phyloP scores from a whole-genome alignment of 371 early-diverging fungal genomes.

The Chytridiales sp. region DNA sequence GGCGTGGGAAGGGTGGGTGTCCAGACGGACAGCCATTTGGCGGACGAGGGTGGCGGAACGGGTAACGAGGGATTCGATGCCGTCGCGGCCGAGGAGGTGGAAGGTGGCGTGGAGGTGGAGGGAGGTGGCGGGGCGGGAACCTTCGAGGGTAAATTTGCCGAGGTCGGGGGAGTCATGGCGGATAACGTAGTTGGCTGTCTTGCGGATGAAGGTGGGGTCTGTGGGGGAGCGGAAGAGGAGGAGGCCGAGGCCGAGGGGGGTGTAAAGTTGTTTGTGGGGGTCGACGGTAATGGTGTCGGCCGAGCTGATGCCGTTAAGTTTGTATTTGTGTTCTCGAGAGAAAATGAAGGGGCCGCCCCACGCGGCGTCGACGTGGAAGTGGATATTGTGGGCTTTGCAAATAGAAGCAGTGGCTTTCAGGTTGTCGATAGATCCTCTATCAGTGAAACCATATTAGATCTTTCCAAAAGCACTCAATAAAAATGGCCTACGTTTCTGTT shows the following conservation, averaged over 20 bases:
- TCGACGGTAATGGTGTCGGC: slow-evolving; percentile 54
- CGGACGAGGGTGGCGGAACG: slow-evolving; percentile 43
- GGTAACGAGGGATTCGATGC: slow-evolving; percentile 52
- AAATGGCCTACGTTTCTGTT: slow-evolving; percentile 44
- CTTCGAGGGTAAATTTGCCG: slow-evolving; percentile 53
- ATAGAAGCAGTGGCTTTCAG: slow-evolving; percentile 28
- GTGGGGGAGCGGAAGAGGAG: slow-evolving; percentile 41
- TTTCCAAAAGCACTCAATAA: not conserved
- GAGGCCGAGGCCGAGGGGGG: slow-evolving; percentile 53
- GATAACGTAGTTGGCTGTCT: slow-evolving; percentile 53
- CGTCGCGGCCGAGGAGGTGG: slow-evolving; percentile 44
- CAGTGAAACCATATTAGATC: not conserved
- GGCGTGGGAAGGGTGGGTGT: slow-evolving; percentile 29
- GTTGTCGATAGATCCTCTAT: slow-evolving; percentile 47
- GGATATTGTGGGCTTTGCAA: slow-evolving; percentile 34
- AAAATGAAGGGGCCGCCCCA: slow-evolving; percentile 57
- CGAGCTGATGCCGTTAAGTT: slow-evolving; percentile 42
- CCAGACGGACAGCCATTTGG: slow-evolving; percentile 41
- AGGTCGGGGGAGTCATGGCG: slow-evolving; percentile 46
- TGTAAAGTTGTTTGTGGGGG: slow-evolving; percentile 55
- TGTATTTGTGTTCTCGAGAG: slow-evolving; percentile 41
- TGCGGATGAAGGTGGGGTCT: slow-evolving; percentile 38
- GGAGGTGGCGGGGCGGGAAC: slow-evolving; percentile 46
- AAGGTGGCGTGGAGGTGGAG: slow-evolving; percentile 51
- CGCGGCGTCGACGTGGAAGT: slow-evolving; percentile 55